Conservation (phyloP, 306 rosid genomes). For the Comarum palustre region DNA sequence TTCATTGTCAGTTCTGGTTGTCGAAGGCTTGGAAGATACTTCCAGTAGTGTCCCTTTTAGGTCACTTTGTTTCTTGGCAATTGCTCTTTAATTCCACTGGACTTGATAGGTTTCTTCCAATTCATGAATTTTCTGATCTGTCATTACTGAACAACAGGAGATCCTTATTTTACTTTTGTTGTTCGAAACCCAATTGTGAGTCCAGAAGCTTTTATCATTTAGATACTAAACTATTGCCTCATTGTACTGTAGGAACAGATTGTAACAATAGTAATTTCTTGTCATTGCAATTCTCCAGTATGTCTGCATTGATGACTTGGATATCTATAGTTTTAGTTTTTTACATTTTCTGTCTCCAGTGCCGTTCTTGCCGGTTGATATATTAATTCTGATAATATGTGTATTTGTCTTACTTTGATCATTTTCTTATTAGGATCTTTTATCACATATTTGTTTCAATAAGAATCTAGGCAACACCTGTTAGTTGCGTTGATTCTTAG, state of each 20-base stretch:
- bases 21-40: not conserved
- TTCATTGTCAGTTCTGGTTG: not conserved
- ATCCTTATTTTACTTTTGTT: not conserved
- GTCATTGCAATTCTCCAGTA: not conserved
- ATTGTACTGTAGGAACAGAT: not conserved
- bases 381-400: not conserved
- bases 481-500: not conserved
- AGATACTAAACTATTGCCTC: not conserved
- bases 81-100: not conserved
- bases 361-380: not conserved
- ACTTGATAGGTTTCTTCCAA: not conserved
- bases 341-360: not conserved
- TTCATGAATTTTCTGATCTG: not conserved
- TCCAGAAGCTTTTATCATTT: not conserved
- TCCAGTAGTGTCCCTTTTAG: not conserved
- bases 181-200: not conserved
- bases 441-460: not conserved
- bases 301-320: slow-evolving; percentile 3
- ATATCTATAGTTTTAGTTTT: not conserved
- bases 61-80: not conserved
- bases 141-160: not conserved
- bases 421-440: not conserved
- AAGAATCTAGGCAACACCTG: not conserved
- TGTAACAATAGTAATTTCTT: not conserved
- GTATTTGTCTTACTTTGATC: not conserved